Base-by-base conservation (phyloP, 257 asterid species). In the Solanum boliviense region DNA sequence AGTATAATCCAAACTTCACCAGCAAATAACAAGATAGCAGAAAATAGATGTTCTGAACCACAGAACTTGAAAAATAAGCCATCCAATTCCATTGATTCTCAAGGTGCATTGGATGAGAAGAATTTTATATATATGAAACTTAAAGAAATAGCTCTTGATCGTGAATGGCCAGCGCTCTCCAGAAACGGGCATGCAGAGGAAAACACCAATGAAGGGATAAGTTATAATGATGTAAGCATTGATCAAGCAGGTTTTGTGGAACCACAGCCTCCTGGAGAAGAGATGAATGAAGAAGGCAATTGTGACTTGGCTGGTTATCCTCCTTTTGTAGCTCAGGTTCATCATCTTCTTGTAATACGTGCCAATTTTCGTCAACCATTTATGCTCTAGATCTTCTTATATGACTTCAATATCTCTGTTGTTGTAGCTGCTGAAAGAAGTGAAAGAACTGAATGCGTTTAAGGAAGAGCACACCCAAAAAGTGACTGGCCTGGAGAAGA, bases 291-390 rank as follows among this genome's bases (percentile, higher is more conserved):
- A 87, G 92, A 81, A 60, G 78, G 88, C 84, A 84, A 91, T 91
- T 84, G 81, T 72, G 91, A 91, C 88, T 82, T 88, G 62, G 79
- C 88, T 84, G 91, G 87, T 90, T 91, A 87, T 88, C 92, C 91
- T 62, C 60, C 93, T 82, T 73, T 89, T 56, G 27, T 94, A 74
- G 90, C 86, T 52, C 93, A 94, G 99, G 99, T 96, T 88, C 32
- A 68, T 90, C 85, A 27, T 68, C 70, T 74, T 89, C 29, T 70
- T 85, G 35, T 56, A 25, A 48, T 34, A 87, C 31, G 35, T 85
- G 79, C 86, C 70, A 15, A 48, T 48, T 48, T 83, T 44, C 9
- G 31, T 89, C 36, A 62, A 32, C 16, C 67, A 60, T 15, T 48
- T 48, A 3, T 15, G 0, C 60, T 48, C 60, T 48, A 48, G 60